Evolutionary conservation across 441 rosid species (phyloP), one percentile per base, ranked within the genome.

Genomic region (Aquilaria agallochum): DNA sequence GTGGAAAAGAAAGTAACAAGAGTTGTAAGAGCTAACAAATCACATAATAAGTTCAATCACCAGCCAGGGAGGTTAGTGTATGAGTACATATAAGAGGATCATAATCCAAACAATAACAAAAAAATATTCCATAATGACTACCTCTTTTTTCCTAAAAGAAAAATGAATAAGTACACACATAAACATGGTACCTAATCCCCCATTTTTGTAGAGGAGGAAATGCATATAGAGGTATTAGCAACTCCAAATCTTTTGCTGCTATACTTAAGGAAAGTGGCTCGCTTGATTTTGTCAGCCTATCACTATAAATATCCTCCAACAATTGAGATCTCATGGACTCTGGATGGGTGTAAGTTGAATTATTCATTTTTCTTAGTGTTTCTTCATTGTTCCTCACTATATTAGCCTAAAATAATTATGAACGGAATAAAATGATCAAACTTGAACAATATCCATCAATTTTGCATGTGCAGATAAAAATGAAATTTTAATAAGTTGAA

Each of bases 201-300:
- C 80, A 74, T 53, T 78, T 70, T 64, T 61, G 82, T 36, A 83
- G 58, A 12, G 95, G 87, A 54, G 85, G 78, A 67, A 92, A 86
- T 56, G 93, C 79, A 66, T 79, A 60, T 68, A 96, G 96, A 59
- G 98, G 95, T 92, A 86, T 86, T 50, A 93, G 98, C 90, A 92
- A 78, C 74, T 88, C 96, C 64, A 80, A 64, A 80, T 92, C 96
- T 67, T 76, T 69, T 34, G 63, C 56, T 60, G 74, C 73, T 46
- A 81, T 58, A 73, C 75, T 71, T 31, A 68, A 75, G 53, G 85
- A 80, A 40, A 73, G 60, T 31, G 62, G 60, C 40, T 59, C 55
- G 15, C 68, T 59, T 49, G 79, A 58, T 60, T 53, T 50, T 55
- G 63, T 72, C 59, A 75, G 59, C 53, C 70, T 58, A 54, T 59